Base-by-base conservation (phyloP, 106 monocot genomes). In the Apostasia ramifera region DNA sequence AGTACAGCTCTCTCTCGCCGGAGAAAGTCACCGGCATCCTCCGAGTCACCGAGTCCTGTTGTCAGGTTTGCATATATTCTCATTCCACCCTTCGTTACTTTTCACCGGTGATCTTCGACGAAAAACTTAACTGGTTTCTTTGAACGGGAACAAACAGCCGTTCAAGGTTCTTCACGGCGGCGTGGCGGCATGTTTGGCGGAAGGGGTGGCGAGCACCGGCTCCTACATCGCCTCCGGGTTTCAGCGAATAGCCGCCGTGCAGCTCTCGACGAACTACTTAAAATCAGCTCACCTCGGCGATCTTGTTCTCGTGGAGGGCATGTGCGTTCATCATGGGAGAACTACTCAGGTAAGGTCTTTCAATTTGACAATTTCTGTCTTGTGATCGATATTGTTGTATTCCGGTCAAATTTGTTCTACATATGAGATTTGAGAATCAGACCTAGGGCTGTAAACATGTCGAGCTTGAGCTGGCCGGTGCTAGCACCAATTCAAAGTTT, bases 171-270 rank as follows among this genome's bases (percentile, higher is more conserved):
- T 88, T 7, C 70, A 81, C 45, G 84, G 84, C 2, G 84, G 88
- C 1, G 79, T 88, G 2, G 81, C 84, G 15, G 88, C 81, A 2
- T 66, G 84, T 55, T 67, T 88, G 54, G 84, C 84, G 13, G 88
- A 88, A 53, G 37, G 73, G 7, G 40, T 71, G 64, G 84, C 81
- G 3, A 88, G 88, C 71, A 58, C 84, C 52, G 88, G 88, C 37
- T 78, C 76, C 40, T 76, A 81, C 49, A 26, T 79, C 6, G 79
- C 88, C 40, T 77, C 79, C 1, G 88, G 73, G 2, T 74, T 74
- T 56, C 56, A 58, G 66, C 26, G 79, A 37, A 68, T 88, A 7
- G 81, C 79, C 13, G 84, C 84, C 14, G 71, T 73, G 2, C 88
- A 88, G 74, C 84, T 88, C 26, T 70, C 72, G 43, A 74, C 59